Conservation (phyloP, 2,329 filamentous ascomycete species). For the Penicillium sp. region DNA sequence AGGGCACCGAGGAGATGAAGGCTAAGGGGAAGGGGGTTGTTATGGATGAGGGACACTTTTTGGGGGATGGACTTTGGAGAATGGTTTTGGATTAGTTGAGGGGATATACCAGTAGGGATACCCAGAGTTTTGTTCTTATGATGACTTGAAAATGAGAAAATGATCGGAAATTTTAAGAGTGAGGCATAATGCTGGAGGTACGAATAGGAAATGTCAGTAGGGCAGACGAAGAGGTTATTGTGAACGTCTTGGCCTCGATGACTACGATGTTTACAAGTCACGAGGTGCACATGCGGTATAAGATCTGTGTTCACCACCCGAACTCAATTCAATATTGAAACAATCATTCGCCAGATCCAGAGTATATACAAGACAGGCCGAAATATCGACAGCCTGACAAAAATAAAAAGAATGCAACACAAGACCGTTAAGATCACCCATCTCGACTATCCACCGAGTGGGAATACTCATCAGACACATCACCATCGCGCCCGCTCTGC, state of each 20-base stretch:
- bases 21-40: constrained; percentile 90
- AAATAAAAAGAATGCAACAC: neutral
- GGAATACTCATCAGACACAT: constrained; percentile 14
- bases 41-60: constrained; percentile 87
- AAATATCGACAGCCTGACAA: neutral
- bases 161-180: too few species aligned
- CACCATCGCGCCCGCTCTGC: constrained; percentile 14
- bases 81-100: constrained; percentile 55
- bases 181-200: too few species aligned
- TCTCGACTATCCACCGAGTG: constrained; percentile 15
- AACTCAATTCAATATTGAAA: neutral
- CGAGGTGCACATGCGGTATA: too few species aligned
- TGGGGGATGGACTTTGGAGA: constrained; percentile 92
- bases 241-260: too few species aligned
- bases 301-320: neutral
- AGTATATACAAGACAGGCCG: constrained; percentile 1
- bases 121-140: too few species aligned
- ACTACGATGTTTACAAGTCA: too few species aligned
- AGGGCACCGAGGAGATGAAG: constrained; percentile 88
- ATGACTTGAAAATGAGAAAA: too few species aligned
- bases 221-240: too few species aligned
- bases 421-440: neutral
- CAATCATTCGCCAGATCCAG: neutral
- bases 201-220: too few species aligned
- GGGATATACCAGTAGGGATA: too few species aligned